phyloP scores from a whole-genome alignment of 768 basidiomycete species.

The Amanita molliuscula region DNA sequence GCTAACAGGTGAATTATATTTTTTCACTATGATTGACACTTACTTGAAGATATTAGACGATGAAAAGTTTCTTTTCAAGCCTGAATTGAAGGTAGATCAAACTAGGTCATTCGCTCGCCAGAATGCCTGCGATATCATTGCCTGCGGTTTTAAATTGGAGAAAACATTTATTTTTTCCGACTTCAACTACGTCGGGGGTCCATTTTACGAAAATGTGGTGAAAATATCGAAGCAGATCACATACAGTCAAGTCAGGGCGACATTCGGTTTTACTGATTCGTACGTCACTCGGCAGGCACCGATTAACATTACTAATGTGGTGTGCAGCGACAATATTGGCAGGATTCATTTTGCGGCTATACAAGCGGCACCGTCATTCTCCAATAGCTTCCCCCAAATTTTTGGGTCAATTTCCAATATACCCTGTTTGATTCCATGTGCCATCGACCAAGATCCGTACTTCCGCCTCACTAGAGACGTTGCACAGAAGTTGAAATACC shows the following conservation, averaged over 20 bases:
- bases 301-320: not conserved
- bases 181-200: conserved; percentile 80
- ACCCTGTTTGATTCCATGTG: conserved; percentile 93
- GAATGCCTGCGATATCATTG: conserved; percentile 95
- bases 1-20: conserved; percentile 58
- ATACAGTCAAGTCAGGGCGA: conserved; percentile 86
- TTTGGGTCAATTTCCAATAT: conserved; percentile 77
- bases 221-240: conserved; percentile 90
- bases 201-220: conserved; percentile 91
- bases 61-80: conserved; percentile 98
- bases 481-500: conserved; percentile 89
- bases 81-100: conserved; percentile 85
- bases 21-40: not conserved
- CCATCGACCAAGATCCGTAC: conserved; percentile 96
- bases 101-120: conserved; percentile 69
- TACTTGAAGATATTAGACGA: conserved; percentile 50
- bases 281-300: conserved; percentile 29
- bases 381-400: conserved; percentile 97
- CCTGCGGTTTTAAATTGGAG: conserved; percentile 83
- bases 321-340: conserved; percentile 86
- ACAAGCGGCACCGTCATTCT: conserved; percentile 94
- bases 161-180: conserved; percentile 98
- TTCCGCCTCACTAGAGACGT: conserved; percentile 97
- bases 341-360: conserved; percentile 95
- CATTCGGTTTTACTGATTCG: conserved; percentile 97